A percentile compares a stretch with the other conserved stretches of the same genome.
These are phyloP conservation scores for Penicillium sp. DNA, from an alignment of 2,329 filamentous ascomycete species.

Conservation along the genomic window DNA sequence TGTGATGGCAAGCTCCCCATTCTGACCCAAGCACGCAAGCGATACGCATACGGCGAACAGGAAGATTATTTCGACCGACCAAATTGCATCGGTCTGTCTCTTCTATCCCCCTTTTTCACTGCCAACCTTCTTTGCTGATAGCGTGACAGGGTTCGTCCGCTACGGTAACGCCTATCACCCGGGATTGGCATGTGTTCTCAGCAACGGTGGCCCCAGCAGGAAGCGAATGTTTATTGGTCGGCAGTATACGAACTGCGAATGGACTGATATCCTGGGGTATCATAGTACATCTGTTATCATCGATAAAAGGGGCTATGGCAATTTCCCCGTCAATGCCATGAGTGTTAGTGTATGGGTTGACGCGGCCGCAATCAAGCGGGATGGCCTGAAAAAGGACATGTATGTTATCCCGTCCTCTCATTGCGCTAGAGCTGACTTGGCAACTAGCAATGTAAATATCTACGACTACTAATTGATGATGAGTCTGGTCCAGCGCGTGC, in stretches of 20 bases:
- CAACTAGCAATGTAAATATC: constrained; percentile 10
- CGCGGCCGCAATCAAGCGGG: constrained; percentile 39
- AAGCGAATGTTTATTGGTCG: constrained; percentile 61
- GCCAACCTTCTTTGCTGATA: not conserved
- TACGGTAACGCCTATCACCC: constrained; percentile 49
- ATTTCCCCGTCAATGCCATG: constrained; percentile 51
- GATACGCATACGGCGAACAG: constrained; percentile 64
- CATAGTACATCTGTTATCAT: constrained; percentile 53
- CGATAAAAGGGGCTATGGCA: constrained; percentile 55
- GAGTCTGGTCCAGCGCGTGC: not conserved
- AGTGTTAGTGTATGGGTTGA: constrained; percentile 61
- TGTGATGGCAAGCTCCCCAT: constrained; percentile 54
- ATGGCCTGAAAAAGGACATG: constrained; percentile 11
- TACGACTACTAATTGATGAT: constrained; percentile 7
- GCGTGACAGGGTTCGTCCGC: constrained; percentile 45
- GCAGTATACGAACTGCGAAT: constrained; percentile 55
- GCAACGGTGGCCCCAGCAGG: constrained; percentile 45
- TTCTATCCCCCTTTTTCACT: not conserved
- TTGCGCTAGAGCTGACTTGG: not conserved
- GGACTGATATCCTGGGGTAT: constrained; percentile 59
- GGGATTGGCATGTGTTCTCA: constrained; percentile 56
- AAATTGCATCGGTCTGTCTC: constrained; percentile 54
- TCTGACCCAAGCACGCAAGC: constrained; percentile 58
- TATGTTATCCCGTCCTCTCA: constrained; percentile 1
- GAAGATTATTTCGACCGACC: constrained; percentile 59